Conservation (phyloP, 768 basidiomycete species). For the Cystobasidium ongulense region DNA sequence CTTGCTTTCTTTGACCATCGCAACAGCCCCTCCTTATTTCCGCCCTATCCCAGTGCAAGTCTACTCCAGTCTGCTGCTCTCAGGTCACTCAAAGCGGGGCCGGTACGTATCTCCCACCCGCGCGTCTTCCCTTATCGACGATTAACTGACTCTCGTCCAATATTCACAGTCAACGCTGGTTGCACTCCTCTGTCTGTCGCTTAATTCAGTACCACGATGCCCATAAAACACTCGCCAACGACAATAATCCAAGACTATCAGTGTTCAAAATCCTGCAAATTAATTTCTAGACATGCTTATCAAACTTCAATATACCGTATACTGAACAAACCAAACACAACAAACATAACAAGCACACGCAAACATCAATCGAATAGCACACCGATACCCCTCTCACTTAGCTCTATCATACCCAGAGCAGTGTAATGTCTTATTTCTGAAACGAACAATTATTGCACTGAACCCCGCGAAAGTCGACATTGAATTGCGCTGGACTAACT, state of each 20-base stretch:
- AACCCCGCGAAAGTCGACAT: not conserved
- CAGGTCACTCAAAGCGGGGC: conserved; percentile 14
- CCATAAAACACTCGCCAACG: too few relatives aligned
- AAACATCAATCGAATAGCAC: not conserved
- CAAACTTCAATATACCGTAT: too few relatives aligned
- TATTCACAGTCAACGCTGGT: conserved; percentile 20
- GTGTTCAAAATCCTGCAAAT: too few relatives aligned
- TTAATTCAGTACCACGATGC: too few relatives aligned
- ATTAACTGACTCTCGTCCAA: not conserved
- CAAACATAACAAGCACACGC: not conserved
- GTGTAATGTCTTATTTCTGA: not conserved
- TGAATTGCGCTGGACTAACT: too few relatives aligned
- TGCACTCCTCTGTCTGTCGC: conserved; percentile 14
- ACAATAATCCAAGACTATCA: too few relatives aligned
- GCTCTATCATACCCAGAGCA: not conserved
- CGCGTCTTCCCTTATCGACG: not conserved
- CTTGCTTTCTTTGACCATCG: not conserved
- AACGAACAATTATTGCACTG: not conserved
- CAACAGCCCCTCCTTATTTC: conserved; percentile 14
- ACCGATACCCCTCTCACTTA: not conserved
- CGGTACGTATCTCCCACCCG: not conserved
- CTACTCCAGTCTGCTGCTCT: conserved; percentile 27
- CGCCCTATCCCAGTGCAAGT: conserved; percentile 13
- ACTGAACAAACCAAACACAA: too few relatives aligned
- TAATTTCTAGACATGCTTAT: too few relatives aligned